Evolutionary conservation across 2,329 filamentous ascomycete species (phyloP).

Genomic region (Hypoxylon rubiginosum): DNA sequence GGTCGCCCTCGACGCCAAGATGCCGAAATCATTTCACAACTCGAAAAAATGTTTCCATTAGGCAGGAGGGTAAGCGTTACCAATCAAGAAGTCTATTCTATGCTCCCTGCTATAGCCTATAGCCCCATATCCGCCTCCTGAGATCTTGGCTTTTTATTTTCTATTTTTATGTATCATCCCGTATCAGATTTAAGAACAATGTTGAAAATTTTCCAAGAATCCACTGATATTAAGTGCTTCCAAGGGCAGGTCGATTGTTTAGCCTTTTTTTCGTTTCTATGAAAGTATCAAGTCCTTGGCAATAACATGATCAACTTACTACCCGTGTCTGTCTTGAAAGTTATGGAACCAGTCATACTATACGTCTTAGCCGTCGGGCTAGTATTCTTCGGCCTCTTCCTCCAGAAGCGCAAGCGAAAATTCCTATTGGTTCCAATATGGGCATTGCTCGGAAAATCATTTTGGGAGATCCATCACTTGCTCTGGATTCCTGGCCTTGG

Average conservation of each 20-base stretch:
- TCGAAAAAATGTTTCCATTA: neutral
- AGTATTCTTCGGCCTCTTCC: neutral
- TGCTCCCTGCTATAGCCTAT: neutral
- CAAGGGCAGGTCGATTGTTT: neutral
- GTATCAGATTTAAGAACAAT: no score
- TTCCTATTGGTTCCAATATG: neutral
- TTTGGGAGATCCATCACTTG: neutral
- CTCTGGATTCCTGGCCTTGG: neutral
- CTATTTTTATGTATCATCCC: neutral
- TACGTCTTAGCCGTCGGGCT: neutral
- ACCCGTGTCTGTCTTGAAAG: neutral
- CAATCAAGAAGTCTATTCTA: neutral
- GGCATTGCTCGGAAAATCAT: neutral
- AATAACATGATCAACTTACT: neutral
- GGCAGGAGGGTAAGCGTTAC: neutral
- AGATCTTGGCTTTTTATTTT: neutral
- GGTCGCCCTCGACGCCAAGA: neutral
- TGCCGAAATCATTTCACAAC: neutral
- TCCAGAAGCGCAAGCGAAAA: conserved; percentile 2
- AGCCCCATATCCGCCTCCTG: no score
- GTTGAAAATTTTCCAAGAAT: no score
- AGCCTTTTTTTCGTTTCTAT: neutral
- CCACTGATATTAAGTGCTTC: neutral
- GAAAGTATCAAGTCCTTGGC: neutral
- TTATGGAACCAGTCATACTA: neutral